Conservation (phyloP, 2,329 filamentous ascomycete genomes). For the Fusarium zealandicum region DNA sequence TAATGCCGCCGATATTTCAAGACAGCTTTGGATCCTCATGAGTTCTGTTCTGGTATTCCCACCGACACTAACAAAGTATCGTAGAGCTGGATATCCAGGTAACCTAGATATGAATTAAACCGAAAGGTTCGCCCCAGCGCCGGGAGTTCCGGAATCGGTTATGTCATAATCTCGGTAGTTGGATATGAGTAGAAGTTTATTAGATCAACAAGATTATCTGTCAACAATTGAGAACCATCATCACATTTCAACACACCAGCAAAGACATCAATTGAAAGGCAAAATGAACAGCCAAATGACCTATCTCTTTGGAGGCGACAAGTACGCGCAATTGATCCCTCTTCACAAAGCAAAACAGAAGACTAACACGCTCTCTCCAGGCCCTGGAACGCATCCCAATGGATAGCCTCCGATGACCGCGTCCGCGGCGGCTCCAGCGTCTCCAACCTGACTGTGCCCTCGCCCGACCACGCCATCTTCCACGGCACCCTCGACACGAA, state of each 20-base stretch:
- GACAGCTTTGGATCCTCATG: too few relatives aligned
- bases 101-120: background rate
- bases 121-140: background rate
- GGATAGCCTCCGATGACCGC: conserved; percentile 76
- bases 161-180: conserved; percentile 6
- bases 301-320: conserved; percentile 52
- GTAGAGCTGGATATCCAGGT: background rate
- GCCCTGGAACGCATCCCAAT: conserved; percentile 65
- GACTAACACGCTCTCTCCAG: conserved; percentile 46
- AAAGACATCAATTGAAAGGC: background rate
- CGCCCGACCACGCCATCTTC: conserved; percentile 61
- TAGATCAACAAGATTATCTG: background rate
- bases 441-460: conserved; percentile 54
- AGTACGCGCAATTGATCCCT: conserved; percentile 41
- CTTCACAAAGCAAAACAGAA: background rate
- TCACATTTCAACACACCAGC: background rate
- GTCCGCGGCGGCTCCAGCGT: conserved; percentile 77
- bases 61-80: too few relatives aligned
- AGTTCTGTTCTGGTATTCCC: background rate
- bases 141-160: conserved; percentile 1
- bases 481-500: conserved; percentile 74
- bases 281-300: conserved; percentile 34
- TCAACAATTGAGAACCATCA: background rate
- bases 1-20: too few relatives aligned
- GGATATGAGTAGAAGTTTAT: background rate